phyloP scores from a whole-genome alignment of 768 basidiomycete genomes.

The Basidioascus undulatus region DNA sequence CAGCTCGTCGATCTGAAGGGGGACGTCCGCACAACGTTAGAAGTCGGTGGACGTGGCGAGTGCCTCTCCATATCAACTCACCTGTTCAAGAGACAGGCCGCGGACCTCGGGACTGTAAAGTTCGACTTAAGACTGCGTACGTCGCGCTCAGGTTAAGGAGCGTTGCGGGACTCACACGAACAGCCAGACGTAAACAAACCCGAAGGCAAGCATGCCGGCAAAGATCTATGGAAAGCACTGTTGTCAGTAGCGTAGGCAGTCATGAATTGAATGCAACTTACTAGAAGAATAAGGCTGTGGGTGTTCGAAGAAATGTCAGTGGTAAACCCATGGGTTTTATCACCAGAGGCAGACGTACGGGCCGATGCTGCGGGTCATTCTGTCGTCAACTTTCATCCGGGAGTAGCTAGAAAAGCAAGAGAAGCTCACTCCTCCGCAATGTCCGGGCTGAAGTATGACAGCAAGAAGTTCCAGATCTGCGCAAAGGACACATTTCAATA shows the following conservation, averaged over 20 bases:
- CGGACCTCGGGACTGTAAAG: constrained; percentile 74
- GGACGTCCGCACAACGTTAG: too few species aligned
- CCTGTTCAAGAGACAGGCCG: constrained; percentile 50
- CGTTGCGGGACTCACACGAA: too few species aligned
- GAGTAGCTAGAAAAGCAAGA: background rate
- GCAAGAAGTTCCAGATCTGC: constrained; percentile 54
- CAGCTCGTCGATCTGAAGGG: constrained; percentile 39
- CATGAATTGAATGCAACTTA: too few species aligned
- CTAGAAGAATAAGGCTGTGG: too few species aligned
- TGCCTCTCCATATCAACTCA: constrained; percentile 11
- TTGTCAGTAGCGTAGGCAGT: too few species aligned
- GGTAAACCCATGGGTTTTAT: too few species aligned
- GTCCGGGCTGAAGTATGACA: constrained; percentile 45
- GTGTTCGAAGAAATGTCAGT: too few species aligned
- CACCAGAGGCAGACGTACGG: constrained; percentile 51
- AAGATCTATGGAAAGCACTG: too few species aligned
- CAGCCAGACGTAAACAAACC: constrained; percentile 45
- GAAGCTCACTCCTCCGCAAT: constrained; percentile 29
- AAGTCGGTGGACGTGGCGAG: background rate
- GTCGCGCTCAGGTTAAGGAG: too few species aligned
- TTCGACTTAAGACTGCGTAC: too few species aligned
- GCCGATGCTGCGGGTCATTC: constrained; percentile 27
- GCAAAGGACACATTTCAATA: constrained; percentile 15
- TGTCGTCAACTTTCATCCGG: background rate
- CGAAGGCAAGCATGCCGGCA: constrained; percentile 46